Evolutionary conservation across 2,329 filamentous ascomycete genomes (phyloP).

Genomic region (Pseudocercospora macadamiae): DNA sequence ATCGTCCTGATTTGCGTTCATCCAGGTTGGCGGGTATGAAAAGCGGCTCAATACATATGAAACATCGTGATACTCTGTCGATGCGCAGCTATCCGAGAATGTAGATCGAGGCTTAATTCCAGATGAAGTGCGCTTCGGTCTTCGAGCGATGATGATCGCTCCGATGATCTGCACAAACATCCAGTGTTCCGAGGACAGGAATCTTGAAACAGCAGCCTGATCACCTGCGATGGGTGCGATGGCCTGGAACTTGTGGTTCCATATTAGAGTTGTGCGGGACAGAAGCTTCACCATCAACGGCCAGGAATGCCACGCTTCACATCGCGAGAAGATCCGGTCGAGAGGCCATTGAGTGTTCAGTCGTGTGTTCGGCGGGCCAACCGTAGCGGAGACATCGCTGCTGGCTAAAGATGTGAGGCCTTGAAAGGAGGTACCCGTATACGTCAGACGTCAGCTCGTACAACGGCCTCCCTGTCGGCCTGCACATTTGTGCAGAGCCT

Average conservation of each 20-base stretch:
- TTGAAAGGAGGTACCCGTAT: background rate
- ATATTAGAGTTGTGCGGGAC: background rate
- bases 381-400: background rate
- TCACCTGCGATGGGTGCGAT: background rate
- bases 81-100: background rate
- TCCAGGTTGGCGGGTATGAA: no score
- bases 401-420: background rate
- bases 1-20: no score
- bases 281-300: background rate
- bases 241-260: background rate
- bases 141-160: background rate
- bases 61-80: no score
- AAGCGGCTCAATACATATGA: background rate
- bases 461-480: background rate
- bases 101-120: background rate
- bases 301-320: background rate
- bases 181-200: background rate
- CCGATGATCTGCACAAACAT: background rate
- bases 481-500: background rate
- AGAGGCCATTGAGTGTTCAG: background rate
- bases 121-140: background rate
- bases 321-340: background rate
- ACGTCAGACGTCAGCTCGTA: constrained; percentile 11
- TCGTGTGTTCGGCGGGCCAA: background rate
- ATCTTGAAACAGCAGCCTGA: constrained; percentile 4